Percentiles rank a stretch among this genome's conserved stretches.
These are phyloP conservation scores for Poa pratensis DNA, from an alignment of 176 grass and related monocot species.

Conservation along the genomic window DNA sequence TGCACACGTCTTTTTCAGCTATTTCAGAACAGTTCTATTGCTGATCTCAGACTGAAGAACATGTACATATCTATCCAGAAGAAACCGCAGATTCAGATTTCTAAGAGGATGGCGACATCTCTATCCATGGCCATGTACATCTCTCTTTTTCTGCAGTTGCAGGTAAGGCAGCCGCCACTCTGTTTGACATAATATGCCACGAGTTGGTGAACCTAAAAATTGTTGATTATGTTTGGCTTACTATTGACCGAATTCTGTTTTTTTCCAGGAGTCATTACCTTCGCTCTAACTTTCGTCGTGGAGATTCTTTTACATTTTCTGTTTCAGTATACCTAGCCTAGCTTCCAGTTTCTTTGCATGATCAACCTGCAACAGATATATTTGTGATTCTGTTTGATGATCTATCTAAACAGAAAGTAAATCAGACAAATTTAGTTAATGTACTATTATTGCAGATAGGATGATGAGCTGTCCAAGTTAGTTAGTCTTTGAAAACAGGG, in stretches of 20 bases:
- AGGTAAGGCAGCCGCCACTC: slow-evolving; percentile 41
- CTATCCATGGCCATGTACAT: slow-evolving; percentile 21
- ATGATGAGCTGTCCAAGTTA: slow-evolving; percentile 29
- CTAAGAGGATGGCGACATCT: slow-evolving; percentile 23
- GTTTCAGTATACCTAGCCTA: slow-evolving; percentile 8
- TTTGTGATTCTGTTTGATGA: slow-evolving; percentile 17
- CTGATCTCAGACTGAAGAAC: slow-evolving; percentile 6
- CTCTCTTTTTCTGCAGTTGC: slow-evolving; percentile 40
- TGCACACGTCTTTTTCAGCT: not conserved
- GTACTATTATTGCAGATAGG: not conserved
- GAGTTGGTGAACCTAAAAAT: slow-evolving; percentile 23
- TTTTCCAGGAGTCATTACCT: not conserved
- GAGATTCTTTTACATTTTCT: not conserved
- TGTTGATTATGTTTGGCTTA: slow-evolving; percentile 11
- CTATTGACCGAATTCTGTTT: not conserved
- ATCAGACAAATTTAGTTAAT: not conserved
- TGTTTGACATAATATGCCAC: slow-evolving; percentile 38
- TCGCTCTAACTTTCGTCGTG: not conserved
- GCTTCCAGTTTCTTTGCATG: slow-evolving; percentile 18
- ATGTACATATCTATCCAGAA: not conserved
- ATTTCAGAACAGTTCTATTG: not conserved
- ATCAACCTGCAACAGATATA: not conserved
- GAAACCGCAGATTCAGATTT: slow-evolving; percentile 18
- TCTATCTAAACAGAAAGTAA: not conserved
- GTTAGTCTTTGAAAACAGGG: slow-evolving; percentile 7